These are phyloP conservation scores for Myochromella boudieri DNA, from an alignment of 768 basidiomycete species.

Conservation along the genomic window DNA sequence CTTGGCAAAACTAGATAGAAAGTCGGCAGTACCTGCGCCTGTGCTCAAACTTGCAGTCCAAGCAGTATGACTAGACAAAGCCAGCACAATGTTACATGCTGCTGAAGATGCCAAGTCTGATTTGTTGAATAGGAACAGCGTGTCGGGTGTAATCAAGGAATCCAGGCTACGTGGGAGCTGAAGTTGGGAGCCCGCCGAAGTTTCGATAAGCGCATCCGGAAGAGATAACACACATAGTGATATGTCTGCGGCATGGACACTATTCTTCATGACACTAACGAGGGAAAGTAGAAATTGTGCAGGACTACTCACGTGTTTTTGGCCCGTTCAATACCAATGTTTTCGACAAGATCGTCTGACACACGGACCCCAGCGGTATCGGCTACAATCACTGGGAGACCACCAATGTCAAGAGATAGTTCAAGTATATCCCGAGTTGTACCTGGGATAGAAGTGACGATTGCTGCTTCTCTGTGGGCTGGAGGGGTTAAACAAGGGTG, in stretches of 20 bases:
- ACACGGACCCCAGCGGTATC: conserved; percentile 86
- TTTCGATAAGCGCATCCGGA: conserved; percentile 36
- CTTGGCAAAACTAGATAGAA: conserved; percentile 57
- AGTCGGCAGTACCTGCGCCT: conserved; percentile 54
- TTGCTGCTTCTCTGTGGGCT: conserved; percentile 89
- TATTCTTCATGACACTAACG: conserved; percentile 24
- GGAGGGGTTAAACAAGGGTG: neutral
- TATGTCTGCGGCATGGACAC: conserved; percentile 66
- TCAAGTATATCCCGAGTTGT: conserved; percentile 89
- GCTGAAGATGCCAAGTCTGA: conserved; percentile 46
- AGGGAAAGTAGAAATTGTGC: neutral
- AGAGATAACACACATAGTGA: conserved; percentile 82
- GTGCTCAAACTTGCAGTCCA: conserved; percentile 70
- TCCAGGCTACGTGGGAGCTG: conserved; percentile 47
- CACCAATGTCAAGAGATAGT: conserved; percentile 84
- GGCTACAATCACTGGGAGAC: conserved; percentile 74
- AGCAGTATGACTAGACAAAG: conserved; percentile 16
- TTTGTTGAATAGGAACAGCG: conserved; percentile 81
- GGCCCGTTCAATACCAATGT: conserved; percentile 79
- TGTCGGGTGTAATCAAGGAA: conserved; percentile 50
- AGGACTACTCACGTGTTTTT: conserved; percentile 52
- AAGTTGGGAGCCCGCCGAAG: conserved; percentile 13
- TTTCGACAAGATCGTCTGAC: conserved; percentile 72
- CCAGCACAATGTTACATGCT: conserved; percentile 1
- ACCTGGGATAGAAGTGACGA: conserved; percentile 84